These are phyloP conservation scores for Amoebophrya sp. DNA, from an alignment of 169 alveolate genomes.

Conservation along the genomic window DNA sequence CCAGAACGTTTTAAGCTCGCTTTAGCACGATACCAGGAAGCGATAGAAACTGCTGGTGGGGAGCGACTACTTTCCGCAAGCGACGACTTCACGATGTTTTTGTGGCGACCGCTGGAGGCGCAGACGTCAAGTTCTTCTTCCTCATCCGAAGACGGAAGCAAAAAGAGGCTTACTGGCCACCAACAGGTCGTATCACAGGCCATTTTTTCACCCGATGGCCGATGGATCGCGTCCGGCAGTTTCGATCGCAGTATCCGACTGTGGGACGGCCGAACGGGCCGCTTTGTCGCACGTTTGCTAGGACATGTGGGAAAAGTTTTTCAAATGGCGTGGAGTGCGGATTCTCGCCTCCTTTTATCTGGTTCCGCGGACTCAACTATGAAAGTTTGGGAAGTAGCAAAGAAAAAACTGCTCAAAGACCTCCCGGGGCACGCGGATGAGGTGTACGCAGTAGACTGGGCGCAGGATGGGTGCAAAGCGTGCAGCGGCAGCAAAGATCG, in stretches of 20 bases:
- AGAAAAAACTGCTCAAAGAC: constrained; percentile 82
- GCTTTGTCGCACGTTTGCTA: constrained; percentile 75
- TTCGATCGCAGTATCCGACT: constrained; percentile 89
- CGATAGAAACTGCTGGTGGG: constrained; percentile 49
- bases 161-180: constrained; percentile 90
- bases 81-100: constrained; percentile 91
- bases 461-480: constrained; percentile 89
- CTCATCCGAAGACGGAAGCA: no score
- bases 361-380: constrained; percentile 90
- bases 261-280: constrained; percentile 82
- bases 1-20: background rate
- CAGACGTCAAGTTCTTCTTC: no score
- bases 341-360: constrained; percentile 83
- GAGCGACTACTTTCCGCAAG: constrained; percentile 95
- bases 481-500: constrained; percentile 39
- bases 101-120: constrained; percentile 67
- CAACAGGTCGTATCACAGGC: constrained; percentile 82
- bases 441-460: constrained; percentile 95
- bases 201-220: constrained; percentile 91
- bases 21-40: background rate
- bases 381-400: constrained; percentile 81
- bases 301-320: constrained; percentile 97
- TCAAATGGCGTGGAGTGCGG: constrained; percentile 90
- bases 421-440: constrained; percentile 98
- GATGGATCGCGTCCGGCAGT: constrained; percentile 90